Conservation (phyloP, 2,329 filamentous ascomycete species). For the Pezicula rhizophila region DNA sequence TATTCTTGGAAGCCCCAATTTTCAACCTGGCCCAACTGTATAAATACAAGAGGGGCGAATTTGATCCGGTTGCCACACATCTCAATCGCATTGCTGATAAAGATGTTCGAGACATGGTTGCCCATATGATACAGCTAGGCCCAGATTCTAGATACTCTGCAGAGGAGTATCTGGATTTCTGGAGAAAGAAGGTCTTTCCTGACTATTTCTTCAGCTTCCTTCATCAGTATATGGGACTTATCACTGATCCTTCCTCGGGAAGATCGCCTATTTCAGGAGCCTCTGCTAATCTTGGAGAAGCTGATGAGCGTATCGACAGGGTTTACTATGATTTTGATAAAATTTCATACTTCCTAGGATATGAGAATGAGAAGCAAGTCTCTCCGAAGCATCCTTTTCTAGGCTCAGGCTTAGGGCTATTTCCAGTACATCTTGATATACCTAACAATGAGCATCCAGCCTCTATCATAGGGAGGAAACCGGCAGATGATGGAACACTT, state of each 20-base stretch:
- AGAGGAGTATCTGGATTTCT: constrained; percentile 89
- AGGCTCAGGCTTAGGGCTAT: constrained; percentile 53
- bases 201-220: constrained; percentile 96
- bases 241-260: constrained; percentile 84
- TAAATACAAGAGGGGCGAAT: constrained; percentile 88
- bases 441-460: constrained; percentile 75
- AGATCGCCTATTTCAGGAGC: constrained; percentile 64
- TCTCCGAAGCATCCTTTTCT: constrained; percentile 32
- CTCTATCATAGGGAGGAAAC: constrained; percentile 51
- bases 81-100: constrained; percentile 82
- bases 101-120: constrained; percentile 80
- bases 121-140: constrained; percentile 93
- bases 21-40: constrained; percentile 96
- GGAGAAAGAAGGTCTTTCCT: constrained; percentile 86
- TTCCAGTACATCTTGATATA: constrained; percentile 80
- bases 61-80: constrained; percentile 76
- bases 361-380: constrained; percentile 41
- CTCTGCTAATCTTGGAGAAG: constrained; percentile 70
- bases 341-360: constrained; percentile 88
- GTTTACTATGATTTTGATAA: constrained; percentile 96
- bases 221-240: constrained; percentile 94
- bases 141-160: constrained; percentile 88
- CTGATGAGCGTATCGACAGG: constrained; percentile 89
- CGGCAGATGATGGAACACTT: constrained; percentile 80
- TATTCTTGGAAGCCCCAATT: constrained; percentile 93